Evolutionary conservation across 1,284 basidiomycete genomes (phyloP), one percentile per base, ranked within the genome.

Genomic region (Quambalaria eucalypti): DNA sequence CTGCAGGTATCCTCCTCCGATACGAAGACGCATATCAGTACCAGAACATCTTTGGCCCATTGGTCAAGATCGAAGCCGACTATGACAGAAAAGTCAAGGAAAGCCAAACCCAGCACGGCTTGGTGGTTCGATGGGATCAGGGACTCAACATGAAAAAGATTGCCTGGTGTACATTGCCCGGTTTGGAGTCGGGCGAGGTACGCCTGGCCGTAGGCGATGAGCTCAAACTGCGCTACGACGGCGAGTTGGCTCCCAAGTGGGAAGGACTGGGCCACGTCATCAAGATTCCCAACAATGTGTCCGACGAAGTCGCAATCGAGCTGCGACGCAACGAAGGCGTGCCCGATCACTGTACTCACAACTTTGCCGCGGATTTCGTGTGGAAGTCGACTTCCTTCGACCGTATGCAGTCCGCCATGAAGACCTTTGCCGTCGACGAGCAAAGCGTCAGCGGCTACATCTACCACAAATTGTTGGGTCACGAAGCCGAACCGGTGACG

Each of bases 351-450:
- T 85, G 91, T 78, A 93, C 89, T 0, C 89, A 93, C 72, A 89
- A 90, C 67, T 98, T 95, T 73, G 86, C 88, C 0, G 92, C 87
- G 40, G 95, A 98, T 76, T 99, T 98, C 71, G 91, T 99, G 14
- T 99, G 95, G 95, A 98, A 98, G 78, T 91, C 90, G 6, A 98
- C 95, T 0, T 95, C 90, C 73, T 99, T 98, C 69, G 93, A 97
- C 76, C 84, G 95, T 52, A 98, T 98, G 95, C 95, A 98, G 76
- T 81, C 89, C 49, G 95, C 95, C 1, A 96, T 99, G 91, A 96
- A 95, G 81, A 96, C 91, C 1, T 98, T 99, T 76, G 93, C 95
- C 9, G 87, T 97, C 25, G 93, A 98, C 69, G 93, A 99, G 78
- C 95, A 96, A 81, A 95, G 90, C 76, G 93, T 98, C 66, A 93